A percentile compares a stretch with the other conserved stretches of the same genome.
phyloP scores from a whole-genome alignment of 306 rosid genomes.

The Glycine soja region DNA sequence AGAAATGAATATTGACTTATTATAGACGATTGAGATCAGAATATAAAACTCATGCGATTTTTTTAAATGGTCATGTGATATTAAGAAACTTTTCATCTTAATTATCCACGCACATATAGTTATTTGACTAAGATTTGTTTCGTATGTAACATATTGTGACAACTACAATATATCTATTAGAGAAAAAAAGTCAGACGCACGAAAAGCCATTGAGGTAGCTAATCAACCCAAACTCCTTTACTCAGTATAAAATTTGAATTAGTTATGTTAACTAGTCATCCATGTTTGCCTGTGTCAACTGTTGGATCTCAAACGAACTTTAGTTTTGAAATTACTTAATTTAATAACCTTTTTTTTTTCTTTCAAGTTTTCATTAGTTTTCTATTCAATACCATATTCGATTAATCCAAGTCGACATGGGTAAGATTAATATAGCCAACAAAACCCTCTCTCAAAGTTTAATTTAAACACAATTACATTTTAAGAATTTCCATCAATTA shows the following conservation, averaged over 20 bases:
- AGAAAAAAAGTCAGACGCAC: background rate
- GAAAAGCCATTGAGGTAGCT: background rate
- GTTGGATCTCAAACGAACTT: background rate
- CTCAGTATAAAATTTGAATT: no score
- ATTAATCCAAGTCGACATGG: no score
- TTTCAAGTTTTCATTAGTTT: no score
- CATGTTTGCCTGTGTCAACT: background rate
- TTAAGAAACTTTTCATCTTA: background rate
- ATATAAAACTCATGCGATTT: no score
- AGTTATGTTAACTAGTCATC: background rate
- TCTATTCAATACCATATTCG: background rate
- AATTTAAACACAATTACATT: background rate
- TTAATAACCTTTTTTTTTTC: background rate
- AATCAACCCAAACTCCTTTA: no score
- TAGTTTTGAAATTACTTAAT: background rate
- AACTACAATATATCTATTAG: background rate
- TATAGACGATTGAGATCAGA: no score
- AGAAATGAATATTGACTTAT: no score
- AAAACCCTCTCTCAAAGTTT: background rate
- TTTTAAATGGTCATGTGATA: background rate
- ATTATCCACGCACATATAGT: background rate
- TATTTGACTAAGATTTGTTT: background rate
- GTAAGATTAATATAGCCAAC: background rate
- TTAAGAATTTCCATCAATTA: no score
- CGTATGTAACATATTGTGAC: constrained; percentile 1